These are phyloP conservation scores for Thelonectria discophora DNA, from an alignment of 2,329 filamentous ascomycete genomes.

Conservation along the genomic window DNA sequence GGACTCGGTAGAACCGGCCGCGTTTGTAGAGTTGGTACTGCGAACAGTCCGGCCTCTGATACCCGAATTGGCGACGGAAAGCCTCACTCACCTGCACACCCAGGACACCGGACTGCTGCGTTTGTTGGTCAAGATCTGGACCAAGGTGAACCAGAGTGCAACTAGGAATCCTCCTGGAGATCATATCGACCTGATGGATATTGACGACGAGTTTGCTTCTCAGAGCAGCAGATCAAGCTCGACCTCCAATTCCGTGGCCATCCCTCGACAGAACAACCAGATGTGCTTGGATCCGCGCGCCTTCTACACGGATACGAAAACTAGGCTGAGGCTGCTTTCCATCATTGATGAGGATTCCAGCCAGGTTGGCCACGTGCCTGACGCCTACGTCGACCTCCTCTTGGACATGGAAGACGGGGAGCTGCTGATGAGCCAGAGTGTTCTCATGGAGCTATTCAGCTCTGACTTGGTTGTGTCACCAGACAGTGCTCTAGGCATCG, in stretches of 20 bases:
- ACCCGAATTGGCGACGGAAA: slow-evolving; percentile 52
- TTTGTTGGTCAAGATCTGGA: slow-evolving; percentile 53
- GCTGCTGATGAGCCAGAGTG: slow-evolving; percentile 59
- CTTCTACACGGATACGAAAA: slow-evolving; percentile 58
- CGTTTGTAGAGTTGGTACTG: slow-evolving; percentile 58
- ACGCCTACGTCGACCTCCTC: slow-evolving; percentile 59
- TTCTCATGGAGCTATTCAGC: slow-evolving; percentile 62
- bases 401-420: slow-evolving; percentile 61
- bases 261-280: slow-evolving; percentile 58
- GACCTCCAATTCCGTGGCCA: slow-evolving; percentile 47
- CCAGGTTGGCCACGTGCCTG: slow-evolving; percentile 60
- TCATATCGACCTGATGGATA: slow-evolving; percentile 67
- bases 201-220: slow-evolving; percentile 72
- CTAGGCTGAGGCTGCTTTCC: slow-evolving; percentile 57
- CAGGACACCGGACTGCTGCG: slow-evolving; percentile 53
- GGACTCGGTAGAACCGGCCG: slow-evolving; percentile 55
- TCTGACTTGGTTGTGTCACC: slow-evolving; percentile 62
- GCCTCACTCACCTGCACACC: slow-evolving; percentile 50
- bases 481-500: slow-evolving; percentile 56
- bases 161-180: slow-evolving; percentile 42
- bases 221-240: slow-evolving; percentile 61
- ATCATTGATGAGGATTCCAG: slow-evolving; percentile 53
- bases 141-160: slow-evolving; percentile 34
- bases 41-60: slow-evolving; percentile 56
- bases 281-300: slow-evolving; percentile 54